Conservation (phyloP, 148 eudicot species). For the Rhododendron henanense region DNA sequence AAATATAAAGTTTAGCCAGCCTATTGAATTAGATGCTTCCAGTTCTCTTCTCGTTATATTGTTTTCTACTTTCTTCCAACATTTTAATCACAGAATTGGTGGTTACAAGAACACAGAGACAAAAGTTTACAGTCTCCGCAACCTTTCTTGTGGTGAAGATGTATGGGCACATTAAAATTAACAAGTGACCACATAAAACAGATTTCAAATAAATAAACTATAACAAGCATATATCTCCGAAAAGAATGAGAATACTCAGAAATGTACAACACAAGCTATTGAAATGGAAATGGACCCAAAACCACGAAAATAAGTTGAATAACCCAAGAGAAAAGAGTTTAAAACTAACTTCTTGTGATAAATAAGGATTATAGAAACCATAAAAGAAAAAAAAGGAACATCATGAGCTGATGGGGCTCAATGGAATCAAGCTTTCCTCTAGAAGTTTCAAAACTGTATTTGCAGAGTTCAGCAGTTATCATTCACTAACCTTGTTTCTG, state of each 20-base stretch:
- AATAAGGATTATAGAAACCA: background rate
- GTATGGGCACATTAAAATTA: background rate
- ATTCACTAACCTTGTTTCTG: conserved; percentile 68
- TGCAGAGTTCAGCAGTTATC: background rate
- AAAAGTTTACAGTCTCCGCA: background rate
- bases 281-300: background rate
- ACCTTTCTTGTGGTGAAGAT: background rate
- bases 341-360: background rate
- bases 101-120: background rate
- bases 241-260: background rate
- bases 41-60: background rate
- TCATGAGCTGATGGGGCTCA: background rate
- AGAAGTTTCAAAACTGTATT: background rate
- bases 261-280: background rate
- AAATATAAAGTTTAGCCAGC: background rate
- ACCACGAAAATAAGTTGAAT: background rate
- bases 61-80: background rate
- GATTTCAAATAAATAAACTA: background rate
- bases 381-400: background rate
- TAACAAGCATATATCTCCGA: background rate
- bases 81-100: background rate
- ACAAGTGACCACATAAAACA: background rate
- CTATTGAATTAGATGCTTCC: background rate
- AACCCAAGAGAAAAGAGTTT: background rate
- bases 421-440: background rate